A percentile compares a stretch with the other conserved stretches of the same genome.
These are phyloP conservation scores for Schwanniomyces pseudopolymorphus DNA, from an alignment of 805 yeast species.

Conservation along the genomic window DNA sequence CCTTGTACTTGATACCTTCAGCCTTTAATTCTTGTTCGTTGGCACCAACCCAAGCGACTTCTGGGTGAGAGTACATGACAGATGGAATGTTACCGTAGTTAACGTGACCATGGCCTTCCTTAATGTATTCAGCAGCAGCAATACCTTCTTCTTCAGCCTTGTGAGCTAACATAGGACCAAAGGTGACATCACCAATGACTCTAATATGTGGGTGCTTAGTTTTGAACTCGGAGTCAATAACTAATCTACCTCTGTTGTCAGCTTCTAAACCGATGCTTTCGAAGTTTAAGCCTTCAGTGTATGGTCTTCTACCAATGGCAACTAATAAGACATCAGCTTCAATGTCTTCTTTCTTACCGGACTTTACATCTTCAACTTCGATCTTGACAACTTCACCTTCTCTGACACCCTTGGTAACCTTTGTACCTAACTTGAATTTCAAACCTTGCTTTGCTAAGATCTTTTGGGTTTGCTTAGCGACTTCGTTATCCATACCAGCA, in stretches of 20 bases:
- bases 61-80: conserved; percentile 99
- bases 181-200: conserved; percentile 97
- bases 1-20: conserved; percentile 86
- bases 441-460: conserved; percentile 92
- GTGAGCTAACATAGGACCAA: conserved; percentile 99
- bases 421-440: conserved; percentile 88
- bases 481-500: conserved; percentile 98
- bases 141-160: conserved; percentile 99
- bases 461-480: conserved; percentile 86
- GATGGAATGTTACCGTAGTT: conserved; percentile 97
- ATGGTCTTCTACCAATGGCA: conserved; percentile 99
- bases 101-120: conserved; percentile 94
- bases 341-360: conserved; percentile 72
- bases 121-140: conserved; percentile 95
- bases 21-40: conserved; percentile 92
- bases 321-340: conserved; percentile 94
- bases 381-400: conserved; percentile 86
- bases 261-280: conserved; percentile 87
- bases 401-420: conserved; percentile 83
- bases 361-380: conserved; percentile 85
- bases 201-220: conserved; percentile 91
- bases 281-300: conserved; percentile 82
- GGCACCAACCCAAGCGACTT: conserved; percentile 99
- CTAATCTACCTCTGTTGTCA: conserved; percentile 90
- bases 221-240: conserved; percentile 90